These are phyloP conservation scores for Lactifluus echinatus DNA, from an alignment of 768 basidiomycete species.

Conservation along the genomic window DNA sequence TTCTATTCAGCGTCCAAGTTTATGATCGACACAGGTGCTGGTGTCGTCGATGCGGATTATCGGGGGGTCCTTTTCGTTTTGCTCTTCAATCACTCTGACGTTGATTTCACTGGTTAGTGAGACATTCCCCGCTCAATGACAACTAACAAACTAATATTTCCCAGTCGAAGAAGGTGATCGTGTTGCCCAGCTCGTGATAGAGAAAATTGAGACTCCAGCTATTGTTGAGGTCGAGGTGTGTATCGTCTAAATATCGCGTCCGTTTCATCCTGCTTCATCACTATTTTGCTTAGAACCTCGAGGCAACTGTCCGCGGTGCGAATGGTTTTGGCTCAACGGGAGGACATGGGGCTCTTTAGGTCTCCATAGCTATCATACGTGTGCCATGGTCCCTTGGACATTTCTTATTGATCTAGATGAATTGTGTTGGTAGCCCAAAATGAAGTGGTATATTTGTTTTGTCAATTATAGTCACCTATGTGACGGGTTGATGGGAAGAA, in stretches of 20 bases:
- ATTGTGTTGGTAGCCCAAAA: neutral
- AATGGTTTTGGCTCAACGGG: slow-evolving; percentile 96
- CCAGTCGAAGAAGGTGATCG: slow-evolving; percentile 89
- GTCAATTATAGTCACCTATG: slow-evolving; percentile 11
- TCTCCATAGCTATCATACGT: too few species aligned
- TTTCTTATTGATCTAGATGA: neutral
- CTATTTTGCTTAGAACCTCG: slow-evolving; percentile 53
- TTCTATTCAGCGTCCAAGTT: slow-evolving; percentile 77
- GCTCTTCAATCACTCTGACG: slow-evolving; percentile 85
- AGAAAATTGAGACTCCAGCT: slow-evolving; percentile 80
- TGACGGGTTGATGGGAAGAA: slow-evolving; percentile 36
- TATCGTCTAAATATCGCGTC: neutral
- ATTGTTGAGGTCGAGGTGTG: slow-evolving; percentile 80
- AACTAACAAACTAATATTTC: neutral
- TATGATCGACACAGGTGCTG: slow-evolving; percentile 97
- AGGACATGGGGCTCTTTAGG: slow-evolving; percentile 41
- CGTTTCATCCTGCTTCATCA: neutral
- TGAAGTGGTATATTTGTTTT: neutral
- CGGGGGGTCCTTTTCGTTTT: slow-evolving; percentile 86
- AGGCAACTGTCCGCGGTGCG: slow-evolving; percentile 73
- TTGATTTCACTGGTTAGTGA: slow-evolving; percentile 70
- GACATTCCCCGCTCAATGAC: neutral
- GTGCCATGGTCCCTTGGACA: slow-evolving; percentile 26
- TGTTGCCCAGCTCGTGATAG: slow-evolving; percentile 92
- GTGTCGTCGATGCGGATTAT: slow-evolving; percentile 96